Evolutionary conservation across 352 stramenopile species (phyloP).

Genomic region (Phytophthora multivora): DNA sequence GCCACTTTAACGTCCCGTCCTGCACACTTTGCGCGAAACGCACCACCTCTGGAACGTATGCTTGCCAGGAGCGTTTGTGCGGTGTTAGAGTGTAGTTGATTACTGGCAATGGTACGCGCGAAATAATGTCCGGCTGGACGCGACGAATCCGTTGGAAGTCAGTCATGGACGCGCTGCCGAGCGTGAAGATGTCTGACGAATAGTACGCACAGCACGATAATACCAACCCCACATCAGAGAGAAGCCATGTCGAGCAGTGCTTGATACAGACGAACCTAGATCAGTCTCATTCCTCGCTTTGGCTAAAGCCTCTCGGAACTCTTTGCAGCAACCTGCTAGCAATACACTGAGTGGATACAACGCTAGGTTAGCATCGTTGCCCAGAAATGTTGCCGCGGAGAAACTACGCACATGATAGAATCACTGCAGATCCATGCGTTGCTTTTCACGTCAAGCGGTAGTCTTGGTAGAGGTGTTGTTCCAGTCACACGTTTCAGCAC

Average conservation of each 20-base stretch:
- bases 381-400: neutral
- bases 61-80: slow-evolving; percentile 48
- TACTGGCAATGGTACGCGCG: slow-evolving; percentile 61
- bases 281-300: slow-evolving; percentile 49
- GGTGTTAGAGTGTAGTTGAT: slow-evolving; percentile 66
- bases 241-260: neutral
- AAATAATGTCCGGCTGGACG: slow-evolving; percentile 44
- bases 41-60: slow-evolving; percentile 57
- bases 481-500: slow-evolving; percentile 53
- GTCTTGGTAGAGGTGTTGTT: slow-evolving; percentile 44
- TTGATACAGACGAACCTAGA: slow-evolving; percentile 45
- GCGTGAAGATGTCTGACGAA: slow-evolving; percentile 61
- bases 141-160: slow-evolving; percentile 70
- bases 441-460: slow-evolving; percentile 55
- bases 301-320: slow-evolving; percentile 52
- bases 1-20: slow-evolving; percentile 60
- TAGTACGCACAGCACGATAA: neutral
- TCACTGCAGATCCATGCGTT: slow-evolving; percentile 82
- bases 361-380: neutral
- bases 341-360: slow-evolving; percentile 43
- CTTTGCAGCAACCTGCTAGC: slow-evolving; percentile 61
- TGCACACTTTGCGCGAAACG: slow-evolving; percentile 56
- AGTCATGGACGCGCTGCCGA: slow-evolving; percentile 74
- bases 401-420: slow-evolving; percentile 63
- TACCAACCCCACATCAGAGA: no score